Conservation (phyloP, 1,284 basidiomycete genomes). For the Rhodofomes roseus region DNA sequence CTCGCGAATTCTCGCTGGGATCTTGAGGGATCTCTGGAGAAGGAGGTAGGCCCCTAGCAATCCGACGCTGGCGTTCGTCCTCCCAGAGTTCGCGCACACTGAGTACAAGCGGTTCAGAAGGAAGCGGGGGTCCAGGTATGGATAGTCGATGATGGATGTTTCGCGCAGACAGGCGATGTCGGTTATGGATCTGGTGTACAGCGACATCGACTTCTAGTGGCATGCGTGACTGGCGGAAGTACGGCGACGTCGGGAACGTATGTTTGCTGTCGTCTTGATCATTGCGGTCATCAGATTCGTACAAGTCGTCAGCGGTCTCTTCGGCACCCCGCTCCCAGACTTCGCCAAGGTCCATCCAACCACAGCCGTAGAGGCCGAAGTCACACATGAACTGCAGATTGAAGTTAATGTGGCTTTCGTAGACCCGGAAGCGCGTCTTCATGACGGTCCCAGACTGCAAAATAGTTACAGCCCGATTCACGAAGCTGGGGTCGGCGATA, state of each 20-base stretch:
- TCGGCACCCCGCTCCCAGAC: constrained; percentile 52
- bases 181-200: constrained; percentile 85
- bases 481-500: constrained; percentile 67
- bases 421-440: constrained; percentile 73
- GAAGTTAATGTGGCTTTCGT: constrained; percentile 90
- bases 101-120: constrained; percentile 78
- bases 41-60: constrained; percentile 60
- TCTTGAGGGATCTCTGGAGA: constrained; percentile 68
- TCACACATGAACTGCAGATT: constrained; percentile 94
- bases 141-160: constrained; percentile 73
- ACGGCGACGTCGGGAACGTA: constrained; percentile 42
- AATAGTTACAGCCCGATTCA: constrained; percentile 70
- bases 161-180: constrained; percentile 62
- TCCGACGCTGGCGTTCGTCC: constrained; percentile 78
- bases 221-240: constrained; percentile 68
- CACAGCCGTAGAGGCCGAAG: constrained; percentile 94
- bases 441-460: constrained; percentile 81
- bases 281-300: constrained; percentile 6
- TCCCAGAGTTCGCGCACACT: constrained; percentile 95
- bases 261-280: not conserved
- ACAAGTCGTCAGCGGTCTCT: constrained; percentile 10
- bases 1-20: constrained; percentile 55
- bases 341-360: constrained; percentile 72
- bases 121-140: constrained; percentile 47
- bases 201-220: constrained; percentile 83